Evolutionary conservation across 306 rosid species (phyloP), one percentile per base, ranked within the genome.

Genomic region (Vachellia collinsii): DNA sequence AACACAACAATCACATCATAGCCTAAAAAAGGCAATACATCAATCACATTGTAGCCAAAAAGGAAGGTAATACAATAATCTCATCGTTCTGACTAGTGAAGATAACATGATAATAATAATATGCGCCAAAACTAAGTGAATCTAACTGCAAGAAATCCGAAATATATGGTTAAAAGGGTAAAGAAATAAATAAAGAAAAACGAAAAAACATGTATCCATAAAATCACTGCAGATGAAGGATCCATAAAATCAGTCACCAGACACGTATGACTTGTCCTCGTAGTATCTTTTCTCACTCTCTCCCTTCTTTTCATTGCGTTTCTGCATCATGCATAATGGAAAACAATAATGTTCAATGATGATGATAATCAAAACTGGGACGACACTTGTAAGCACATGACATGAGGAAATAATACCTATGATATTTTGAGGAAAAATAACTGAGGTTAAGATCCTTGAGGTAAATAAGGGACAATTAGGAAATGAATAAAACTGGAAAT

Each of bases 271-370:
- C 91, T 92, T 94, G 9, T 75, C 77, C 84, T 90, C 95, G 20
- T 94, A 92, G 86, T 61, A 61, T 61, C 80, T 91, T 83, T 79
- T 89, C 91, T 94, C 98, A 69, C 98, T 92, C 72, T 80, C 97
- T 38, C 88, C 90, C 87, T 94, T 94, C 92, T 92, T 92, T 74
- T 91, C 89, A 20, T 94, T 92, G 61, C 98, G 97, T 83, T 85
- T 88, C 98, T 94, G 97, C 83, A 83, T 14, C 34, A 47, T 23
- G 16, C 38, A 20, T 50, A 53, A 0, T 25, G 69, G 36, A 19
- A 69, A 66, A 22, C 19, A 44, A 50, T 77, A 12, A 44, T 61
- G 8, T 11, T 29, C 19, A 23, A 23, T 25, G 37, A 25, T 4
- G 4, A 59, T 59, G 0, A 7, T 22, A 9, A 58, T 12, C 34